Evolutionary conservation across 805 yeast genomes (phyloP).

Genomic region (Candida quercuum): DNA sequence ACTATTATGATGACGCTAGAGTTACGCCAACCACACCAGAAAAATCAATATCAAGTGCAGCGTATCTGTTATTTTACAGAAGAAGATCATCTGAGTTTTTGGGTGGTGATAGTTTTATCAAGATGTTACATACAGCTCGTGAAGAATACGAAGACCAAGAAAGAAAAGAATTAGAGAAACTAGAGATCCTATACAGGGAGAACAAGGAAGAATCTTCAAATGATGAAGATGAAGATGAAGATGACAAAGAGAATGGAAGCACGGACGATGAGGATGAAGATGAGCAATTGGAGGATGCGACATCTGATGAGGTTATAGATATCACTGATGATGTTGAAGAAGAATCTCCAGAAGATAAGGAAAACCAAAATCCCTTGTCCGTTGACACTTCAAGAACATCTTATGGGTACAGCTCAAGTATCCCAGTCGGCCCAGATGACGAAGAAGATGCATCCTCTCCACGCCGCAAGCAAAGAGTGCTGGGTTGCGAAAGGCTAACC

Average conservation of each 20-base stretch:
- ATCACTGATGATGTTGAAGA: background rate
- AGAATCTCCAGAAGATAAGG: constrained; percentile 2
- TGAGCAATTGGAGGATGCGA: too few relatives aligned
- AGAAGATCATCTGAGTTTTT: constrained; percentile 35
- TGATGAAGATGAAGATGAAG: constrained; percentile 15
- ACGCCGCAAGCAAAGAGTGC: constrained; percentile 22
- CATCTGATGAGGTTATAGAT: too few relatives aligned
- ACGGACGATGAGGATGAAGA: constrained; percentile 3
- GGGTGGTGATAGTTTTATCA: constrained; percentile 43
- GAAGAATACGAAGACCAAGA: constrained; percentile 24
- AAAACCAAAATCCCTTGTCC: too few relatives aligned
- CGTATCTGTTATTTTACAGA: constrained; percentile 81
- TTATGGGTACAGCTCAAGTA: constrained; percentile 18
- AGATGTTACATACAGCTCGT: constrained; percentile 38
- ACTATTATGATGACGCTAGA: constrained; percentile 81
- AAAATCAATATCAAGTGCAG: constrained; percentile 66
- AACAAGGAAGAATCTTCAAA: constrained; percentile 21
- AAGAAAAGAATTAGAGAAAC: constrained; percentile 16
- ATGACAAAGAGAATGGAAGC: constrained; percentile 4
- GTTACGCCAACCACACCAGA: constrained; percentile 59
- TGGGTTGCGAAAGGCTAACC: constrained; percentile 22
- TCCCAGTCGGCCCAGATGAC: constrained; percentile 21
- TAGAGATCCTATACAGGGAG: constrained; percentile 22
- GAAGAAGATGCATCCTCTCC: constrained; percentile 14
- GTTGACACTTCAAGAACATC: too few relatives aligned